Evolutionary conservation across 1,139 yeast genomes (phyloP), one percentile per base, ranked within the genome.

Genomic region (Saccharomyces hybrid): DNA sequence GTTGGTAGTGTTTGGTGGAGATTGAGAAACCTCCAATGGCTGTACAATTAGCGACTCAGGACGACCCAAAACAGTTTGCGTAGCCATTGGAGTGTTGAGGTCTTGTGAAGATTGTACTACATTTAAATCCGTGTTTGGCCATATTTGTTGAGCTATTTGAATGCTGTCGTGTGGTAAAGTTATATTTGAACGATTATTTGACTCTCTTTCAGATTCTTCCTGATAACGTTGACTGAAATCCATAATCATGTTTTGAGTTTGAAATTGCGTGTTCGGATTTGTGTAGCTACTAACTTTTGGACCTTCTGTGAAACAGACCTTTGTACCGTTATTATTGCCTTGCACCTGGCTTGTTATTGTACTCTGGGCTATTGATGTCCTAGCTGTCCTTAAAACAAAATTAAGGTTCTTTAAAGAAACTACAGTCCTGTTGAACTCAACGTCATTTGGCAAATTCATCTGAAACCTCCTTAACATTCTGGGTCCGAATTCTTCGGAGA

Each of bases 391-490:
- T 4, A 50, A 4, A 32, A 31, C 32, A 16, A 20, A 16, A 26
- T 38, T 46, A 9, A 50, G 23, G 29, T 25, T 26, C 9, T 7
- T 14, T 28, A 50, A 25, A 8, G 32, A 29, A 11, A 29, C 26
- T 5, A 26, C 11, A 11, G 44, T 20, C 8, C 26, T 9, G 32
- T 44, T 44, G 28, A 25, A 38, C n/a, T 28, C 28, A n/a, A 11
- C 7, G 6, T 26, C 47, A 16, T 28, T 27, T 20, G 31, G 38
- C 20, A 11, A 41, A 7, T 46, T 31, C 4, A 52, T 23, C 48
- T 49, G 49, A 32, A 32, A 48, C 14, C 49, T 31, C 13, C 31
- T 49, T 48, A 49, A 23, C 8, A 42, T 27, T 29, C 20, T 46
- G 3, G 11, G 14, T 14, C 34, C 34, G 5, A 20, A 27, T 3